phyloP scores from a whole-genome alignment of 495 filamentous ascomycete genomes.

The Aspergillus saccharolyticus region DNA sequence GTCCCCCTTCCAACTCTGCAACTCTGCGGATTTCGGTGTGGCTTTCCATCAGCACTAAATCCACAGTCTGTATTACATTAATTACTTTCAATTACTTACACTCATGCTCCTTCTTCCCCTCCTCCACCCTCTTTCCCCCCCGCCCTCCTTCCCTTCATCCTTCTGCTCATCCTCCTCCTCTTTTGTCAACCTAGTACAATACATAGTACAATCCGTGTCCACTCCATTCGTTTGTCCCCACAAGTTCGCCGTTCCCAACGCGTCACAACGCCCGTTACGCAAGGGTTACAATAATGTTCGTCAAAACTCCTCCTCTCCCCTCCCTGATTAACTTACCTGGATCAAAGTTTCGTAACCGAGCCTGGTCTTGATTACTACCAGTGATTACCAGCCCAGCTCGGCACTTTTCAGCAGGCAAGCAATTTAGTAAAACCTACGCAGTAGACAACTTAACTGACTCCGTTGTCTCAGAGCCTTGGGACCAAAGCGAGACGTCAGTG shows the following conservation, averaged over 20 bases:
- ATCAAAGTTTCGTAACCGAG: too few species aligned
- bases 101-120: neutral
- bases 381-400: neutral
- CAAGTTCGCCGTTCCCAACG: conserved; percentile 31
- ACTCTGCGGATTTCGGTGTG: conserved; percentile 1
- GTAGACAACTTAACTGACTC: too few species aligned
- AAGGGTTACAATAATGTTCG: conserved; percentile 37
- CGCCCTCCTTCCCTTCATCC: neutral
- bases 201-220: too few species aligned
- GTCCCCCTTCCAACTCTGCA: conserved; percentile 12
- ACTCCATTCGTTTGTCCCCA: conserved; percentile 20
- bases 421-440: neutral
- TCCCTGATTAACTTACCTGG: too few species aligned
- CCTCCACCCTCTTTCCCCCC: neutral
- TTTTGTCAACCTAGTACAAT: conserved; percentile 9
- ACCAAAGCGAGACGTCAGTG: too few species aligned
- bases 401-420: neutral
- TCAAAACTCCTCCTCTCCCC: neutral
- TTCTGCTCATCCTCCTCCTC: conserved; percentile 1
- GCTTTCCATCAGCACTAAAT: neutral
- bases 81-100: conserved; percentile 10
- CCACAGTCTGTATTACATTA: conserved; percentile 6
- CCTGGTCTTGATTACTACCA: too few species aligned
- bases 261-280: conserved; percentile 33
- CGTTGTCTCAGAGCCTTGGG: too few species aligned